Base-by-base conservation (phyloP, 2,329 filamentous ascomycete species). In the Pezicula radicicola region DNA sequence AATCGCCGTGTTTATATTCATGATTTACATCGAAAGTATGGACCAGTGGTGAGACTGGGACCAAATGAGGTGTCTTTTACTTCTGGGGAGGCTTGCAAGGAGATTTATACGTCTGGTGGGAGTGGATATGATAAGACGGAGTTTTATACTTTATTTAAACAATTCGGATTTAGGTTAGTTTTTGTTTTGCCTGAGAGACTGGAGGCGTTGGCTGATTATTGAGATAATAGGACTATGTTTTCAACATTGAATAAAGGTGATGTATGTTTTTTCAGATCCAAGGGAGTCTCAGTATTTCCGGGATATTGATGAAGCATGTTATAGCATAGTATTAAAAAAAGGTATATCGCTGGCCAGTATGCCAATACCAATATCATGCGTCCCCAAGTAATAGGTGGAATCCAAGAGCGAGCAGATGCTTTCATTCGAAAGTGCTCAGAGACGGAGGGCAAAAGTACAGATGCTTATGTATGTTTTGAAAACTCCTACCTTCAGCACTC, bases 321-420 rank as follows among this genome's bases (percentile, higher is more conserved):
- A 49, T 18, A 86, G 79, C 85, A 89, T 62, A 80, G 79, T 28
- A 79, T 77, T 56, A 76, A 83, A 53, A 87, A 84, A 62, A 75
- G 83, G 27, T 71, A 85, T 45, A 72, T 88, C 42, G 84, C 84
- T 1, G 83, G 87, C 61, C 75, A 83, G 28, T 89, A 89, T 64
- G 81, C 85, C 28, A 88, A 88, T 67, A 82, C 79, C 49, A 88
- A 87, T 61, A 72, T 88, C 46, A 76, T 87, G 69, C 78, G 77
- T 28, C 65, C 75, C 4, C 70, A 71, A 2, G 77, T 83, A 2
- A 66, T 87, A 27, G 66, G 72, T 4, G 84, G 81, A 2, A 83
- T 89, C 46, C 69, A 77, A 49, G 75, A 82, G 55, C 73, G 83
- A 6, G 81, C 84, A 0, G 67, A 63, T 35, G 73, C 73, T 27